Evolutionary conservation across 78 protist genomes (phyloP).

Genomic region (Dictyostelium capitatum): DNA sequence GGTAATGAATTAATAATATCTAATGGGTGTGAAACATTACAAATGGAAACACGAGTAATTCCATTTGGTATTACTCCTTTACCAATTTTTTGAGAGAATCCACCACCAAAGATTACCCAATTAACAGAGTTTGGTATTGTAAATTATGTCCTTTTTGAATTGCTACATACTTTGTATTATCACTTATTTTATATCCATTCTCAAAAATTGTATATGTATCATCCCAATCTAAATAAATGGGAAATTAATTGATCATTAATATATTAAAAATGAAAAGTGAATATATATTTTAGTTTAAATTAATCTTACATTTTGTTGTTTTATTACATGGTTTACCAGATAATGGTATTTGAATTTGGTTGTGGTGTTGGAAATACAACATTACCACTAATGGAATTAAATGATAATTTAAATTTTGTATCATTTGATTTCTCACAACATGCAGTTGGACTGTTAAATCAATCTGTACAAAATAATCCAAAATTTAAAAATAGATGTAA

Average conservation of each 20-base stretch:
- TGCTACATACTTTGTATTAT: background rate
- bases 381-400: conserved; percentile 74
- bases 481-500: conserved; percentile 21
- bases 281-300: too few relatives aligned
- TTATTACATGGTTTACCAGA: too few relatives aligned
- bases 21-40: too few relatives aligned
- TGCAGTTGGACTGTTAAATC: conserved; percentile 70
- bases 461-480: conserved; percentile 7
- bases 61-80: background rate
- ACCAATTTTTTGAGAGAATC: background rate
- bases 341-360: conserved; percentile 83
- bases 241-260: too few relatives aligned
- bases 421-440: conserved; percentile 79
- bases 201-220: too few relatives aligned
- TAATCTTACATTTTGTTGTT: too few relatives aligned
- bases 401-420: conserved; percentile 39
- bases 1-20: too few relatives aligned
- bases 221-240: too few relatives aligned
- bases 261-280: too few relatives aligned
- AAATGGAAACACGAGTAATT: too few relatives aligned
- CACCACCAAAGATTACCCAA: background rate
- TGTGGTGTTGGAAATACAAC: conserved; percentile 92
- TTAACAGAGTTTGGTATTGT: background rate
- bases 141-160: background rate
- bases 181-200: too few relatives aligned